Evolutionary conservation across 345 rosid species (phyloP).

Genomic region (Lumnitzera littorea): DNA sequence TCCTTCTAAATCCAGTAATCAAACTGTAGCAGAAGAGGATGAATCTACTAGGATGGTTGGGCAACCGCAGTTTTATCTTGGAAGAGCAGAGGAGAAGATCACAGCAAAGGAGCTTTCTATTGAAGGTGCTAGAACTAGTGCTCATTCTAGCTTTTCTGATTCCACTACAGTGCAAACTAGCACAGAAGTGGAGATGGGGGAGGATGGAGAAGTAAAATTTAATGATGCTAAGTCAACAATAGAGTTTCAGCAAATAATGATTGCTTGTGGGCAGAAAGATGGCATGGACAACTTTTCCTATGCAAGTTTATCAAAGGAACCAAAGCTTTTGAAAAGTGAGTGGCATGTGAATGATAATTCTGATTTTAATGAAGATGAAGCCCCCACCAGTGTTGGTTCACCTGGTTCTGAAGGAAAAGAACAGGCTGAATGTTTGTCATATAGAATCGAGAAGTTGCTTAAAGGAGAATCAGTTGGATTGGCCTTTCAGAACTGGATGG

Average conservation of each 20-base stretch:
- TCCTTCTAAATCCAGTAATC: slow-evolving; percentile 18
- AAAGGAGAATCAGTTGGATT: slow-evolving; percentile 55
- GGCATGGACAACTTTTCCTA: slow-evolving; percentile 60
- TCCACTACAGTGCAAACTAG: not conserved
- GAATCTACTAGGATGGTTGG: slow-evolving; percentile 5
- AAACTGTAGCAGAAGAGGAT: slow-evolving; percentile 14
- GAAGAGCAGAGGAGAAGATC: slow-evolving; percentile 12
- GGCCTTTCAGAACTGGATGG: slow-evolving; percentile 87
- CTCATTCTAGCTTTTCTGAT: not conserved
- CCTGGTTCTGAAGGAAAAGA: slow-evolving; percentile 45
- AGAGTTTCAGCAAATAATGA: slow-evolving; percentile 53
- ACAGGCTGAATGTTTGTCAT: slow-evolving; percentile 47
- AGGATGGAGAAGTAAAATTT: slow-evolving; percentile 34
- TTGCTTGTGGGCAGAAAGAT: slow-evolving; percentile 82
- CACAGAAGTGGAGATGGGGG: slow-evolving; percentile 2
- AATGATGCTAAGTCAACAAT: slow-evolving; percentile 65
- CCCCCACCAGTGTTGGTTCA: slow-evolving; percentile 39
- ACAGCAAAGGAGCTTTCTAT: slow-evolving; percentile 12
- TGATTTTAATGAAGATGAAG: slow-evolving; percentile 24
- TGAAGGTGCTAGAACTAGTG: slow-evolving; percentile 5
- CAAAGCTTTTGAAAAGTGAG: slow-evolving; percentile 14
- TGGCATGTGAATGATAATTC: slow-evolving; percentile 12
- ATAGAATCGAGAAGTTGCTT: slow-evolving; percentile 64
- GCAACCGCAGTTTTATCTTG: slow-evolving; percentile 3
- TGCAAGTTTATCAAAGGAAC: slow-evolving; percentile 31